These are phyloP conservation scores for Avena eriantha DNA, from an alignment of 176 grass and related monocot species.

Conservation along the genomic window DNA sequence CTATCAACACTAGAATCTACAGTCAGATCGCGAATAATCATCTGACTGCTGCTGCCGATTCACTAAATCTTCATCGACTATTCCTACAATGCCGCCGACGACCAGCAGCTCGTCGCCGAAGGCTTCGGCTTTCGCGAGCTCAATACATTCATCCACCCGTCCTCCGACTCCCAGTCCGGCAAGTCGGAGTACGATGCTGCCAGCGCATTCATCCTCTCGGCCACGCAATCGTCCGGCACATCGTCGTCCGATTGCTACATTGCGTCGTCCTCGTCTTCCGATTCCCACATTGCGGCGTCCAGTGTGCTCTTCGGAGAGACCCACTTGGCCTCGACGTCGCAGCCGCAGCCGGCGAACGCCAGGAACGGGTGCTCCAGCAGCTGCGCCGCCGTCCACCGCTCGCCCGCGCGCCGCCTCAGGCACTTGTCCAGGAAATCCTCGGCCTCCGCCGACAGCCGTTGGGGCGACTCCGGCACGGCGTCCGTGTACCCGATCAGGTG, in stretches of 20 bases:
- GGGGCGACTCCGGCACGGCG: slow-evolving; percentile 52
- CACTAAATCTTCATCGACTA: not conserved
- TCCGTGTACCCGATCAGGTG: slow-evolving; percentile 71
- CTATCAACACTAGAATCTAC: not conserved
- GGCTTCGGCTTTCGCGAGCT: not conserved
- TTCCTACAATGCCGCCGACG: slow-evolving; percentile 24
- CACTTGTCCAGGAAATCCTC: slow-evolving; percentile 81
- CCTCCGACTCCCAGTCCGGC: slow-evolving; percentile 54
- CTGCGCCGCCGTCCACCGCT: slow-evolving; percentile 66
- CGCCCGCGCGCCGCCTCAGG: slow-evolving; percentile 46
- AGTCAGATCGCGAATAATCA: not conserved
- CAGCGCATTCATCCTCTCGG: slow-evolving; percentile 42
- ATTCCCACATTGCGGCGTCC: slow-evolving; percentile 69
- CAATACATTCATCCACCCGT: slow-evolving; percentile 41
- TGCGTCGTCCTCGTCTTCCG: slow-evolving; percentile 34
- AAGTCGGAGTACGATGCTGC: slow-evolving; percentile 14
- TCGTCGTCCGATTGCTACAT: no score
- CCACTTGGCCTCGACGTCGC: slow-evolving; percentile 43
- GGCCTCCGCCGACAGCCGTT: slow-evolving; percentile 60
- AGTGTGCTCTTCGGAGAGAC: slow-evolving; percentile 82
- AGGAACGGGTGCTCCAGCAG: slow-evolving; percentile 73
- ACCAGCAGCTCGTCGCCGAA: not conserved
- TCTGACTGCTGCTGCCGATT: slow-evolving; percentile 27
- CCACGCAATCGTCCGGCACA: no score
- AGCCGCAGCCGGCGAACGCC: slow-evolving; percentile 19